Evolutionary conservation across 2,329 filamentous ascomycete species (phyloP), one percentile per base, ranked within the genome.

Genomic region (Ophiostoma australiae): DNA sequence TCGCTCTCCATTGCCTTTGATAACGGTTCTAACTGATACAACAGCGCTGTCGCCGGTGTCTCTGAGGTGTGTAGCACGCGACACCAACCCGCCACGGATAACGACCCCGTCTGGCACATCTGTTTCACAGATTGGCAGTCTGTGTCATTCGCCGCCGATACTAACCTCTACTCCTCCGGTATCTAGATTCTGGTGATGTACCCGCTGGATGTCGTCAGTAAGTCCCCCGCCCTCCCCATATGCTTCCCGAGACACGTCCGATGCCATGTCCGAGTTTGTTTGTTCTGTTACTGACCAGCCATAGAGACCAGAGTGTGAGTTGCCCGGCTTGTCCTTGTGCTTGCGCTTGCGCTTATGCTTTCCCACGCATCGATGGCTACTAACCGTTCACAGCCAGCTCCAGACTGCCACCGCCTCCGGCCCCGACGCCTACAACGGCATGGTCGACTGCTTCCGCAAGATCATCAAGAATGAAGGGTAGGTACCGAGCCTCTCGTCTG

Each of bases 391-490:
- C 75, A 97, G 92, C 80, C 94, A 97, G 82, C 86, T 97, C 71
- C 94, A 97, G 83, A 91, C 91, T 70, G 90, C 90, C 77, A 86
- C 84, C 75, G 87, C 85, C 63, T 83, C 85, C 31, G 92, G 93
- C 72, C 90, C 90, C 75, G 95, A 98, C 77, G 84, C 87, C 76
- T 98, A 99, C 87, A 97, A 88, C 84, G 93, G 95, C 86, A 99
- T 98, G 93, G 79, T 97, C 72, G 95, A 99, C 82, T 98, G 94
- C 85, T 97, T 99, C 86, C 86, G 88, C 79, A 99, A 99, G 88
- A 99, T 99, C 78, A 88, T 99, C 80, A 91, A 88, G 82, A 90
- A 96, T 80, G 95, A 99, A 84, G 95, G 95, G 93, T 96, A 87
- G 75, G 85, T 76, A 27, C 41, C 27, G 7, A 17, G 11, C n/a